These are phyloP conservation scores for Osmanthus fragrans DNA, from an alignment of 257 asterid genomes.

Conservation along the genomic window DNA sequence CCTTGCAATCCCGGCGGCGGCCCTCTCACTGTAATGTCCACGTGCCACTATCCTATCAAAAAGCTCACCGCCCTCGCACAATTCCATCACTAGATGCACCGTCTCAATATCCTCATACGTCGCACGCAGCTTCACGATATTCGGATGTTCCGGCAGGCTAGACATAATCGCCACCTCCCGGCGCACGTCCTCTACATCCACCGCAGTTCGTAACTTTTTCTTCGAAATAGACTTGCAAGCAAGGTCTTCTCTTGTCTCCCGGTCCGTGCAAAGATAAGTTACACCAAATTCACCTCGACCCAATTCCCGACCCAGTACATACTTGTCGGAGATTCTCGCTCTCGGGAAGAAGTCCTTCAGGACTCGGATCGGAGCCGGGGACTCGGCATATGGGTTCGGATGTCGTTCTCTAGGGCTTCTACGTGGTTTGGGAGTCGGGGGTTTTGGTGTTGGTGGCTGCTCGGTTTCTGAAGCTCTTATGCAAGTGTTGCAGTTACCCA, in stretches of 20 bases:
- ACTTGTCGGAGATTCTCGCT: constrained; percentile 70
- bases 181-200: constrained; percentile 88
- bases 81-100: constrained; percentile 90
- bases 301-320: constrained; percentile 82
- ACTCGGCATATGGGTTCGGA: constrained; percentile 65
- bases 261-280: constrained; percentile 87
- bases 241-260: constrained; percentile 72
- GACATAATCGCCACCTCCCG: constrained; percentile 96
- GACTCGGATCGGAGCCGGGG: constrained; percentile 69
- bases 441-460: constrained; percentile 26
- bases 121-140: constrained; percentile 78
- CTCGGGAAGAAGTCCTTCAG: constrained; percentile 64
- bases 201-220: constrained; percentile 83
- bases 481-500: constrained; percentile 96
- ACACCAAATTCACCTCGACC: constrained; percentile 96
- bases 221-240: constrained; percentile 96
- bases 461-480: constrained; percentile 46
- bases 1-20: constrained; percentile 71
- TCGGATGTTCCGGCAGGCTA: constrained; percentile 75
- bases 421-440: constrained; percentile 40
- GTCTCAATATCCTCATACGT: constrained; percentile 93
- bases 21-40: constrained; percentile 96
- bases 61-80: constrained; percentile 93
- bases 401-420: constrained; percentile 45
- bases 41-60: constrained; percentile 91